These are phyloP conservation scores for Yarrowia sp. DNA, from an alignment of 805 yeast species.

Conservation along the genomic window DNA sequence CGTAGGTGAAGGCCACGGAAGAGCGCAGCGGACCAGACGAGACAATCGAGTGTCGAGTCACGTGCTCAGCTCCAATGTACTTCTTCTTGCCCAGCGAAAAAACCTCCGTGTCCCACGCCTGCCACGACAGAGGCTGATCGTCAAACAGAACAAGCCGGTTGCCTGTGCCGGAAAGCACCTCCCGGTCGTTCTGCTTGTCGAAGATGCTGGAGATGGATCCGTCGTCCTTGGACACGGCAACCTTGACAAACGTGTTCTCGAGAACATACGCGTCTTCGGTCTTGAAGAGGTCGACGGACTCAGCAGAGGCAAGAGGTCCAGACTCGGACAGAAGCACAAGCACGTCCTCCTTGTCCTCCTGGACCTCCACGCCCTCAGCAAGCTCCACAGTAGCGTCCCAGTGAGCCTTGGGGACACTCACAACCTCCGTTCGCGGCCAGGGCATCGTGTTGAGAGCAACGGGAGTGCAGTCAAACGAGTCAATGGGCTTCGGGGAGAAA, in stretches of 20 bases:
- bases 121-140: conserved; percentile 87
- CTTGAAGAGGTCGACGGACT: conserved; percentile 6
- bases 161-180: conserved; percentile 67
- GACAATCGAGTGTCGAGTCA: conserved; percentile 39
- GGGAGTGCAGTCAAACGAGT: conserved; percentile 8
- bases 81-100: conserved; percentile 73
- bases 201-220: conserved; percentile 61
- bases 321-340: conserved; percentile 44
- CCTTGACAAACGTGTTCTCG: conserved; percentile 51
- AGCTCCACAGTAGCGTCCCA: conserved; percentile 13
- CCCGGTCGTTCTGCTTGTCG: conserved; percentile 59
- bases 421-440: conserved; percentile 57
- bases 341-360: conserved; percentile 42
- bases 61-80: conserved; percentile 46
- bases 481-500: conserved; percentile 30
- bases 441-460: conserved; percentile 55
- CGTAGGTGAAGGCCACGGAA: conserved; percentile 60
- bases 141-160: conserved; percentile 80
- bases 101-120: conserved; percentile 97
- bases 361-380: conserved; percentile 43
- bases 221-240: conserved; percentile 38
- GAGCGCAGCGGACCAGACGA: conserved; percentile 59
- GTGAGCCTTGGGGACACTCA: conserved; percentile 39
- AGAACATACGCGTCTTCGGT: conserved; percentile 4
- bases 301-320: neutral